Evolutionary conservation across 495 filamentous ascomycete genomes (phyloP), one percentile per base, ranked within the genome.

Genomic region (Penicillium ochrochloron): DNA sequence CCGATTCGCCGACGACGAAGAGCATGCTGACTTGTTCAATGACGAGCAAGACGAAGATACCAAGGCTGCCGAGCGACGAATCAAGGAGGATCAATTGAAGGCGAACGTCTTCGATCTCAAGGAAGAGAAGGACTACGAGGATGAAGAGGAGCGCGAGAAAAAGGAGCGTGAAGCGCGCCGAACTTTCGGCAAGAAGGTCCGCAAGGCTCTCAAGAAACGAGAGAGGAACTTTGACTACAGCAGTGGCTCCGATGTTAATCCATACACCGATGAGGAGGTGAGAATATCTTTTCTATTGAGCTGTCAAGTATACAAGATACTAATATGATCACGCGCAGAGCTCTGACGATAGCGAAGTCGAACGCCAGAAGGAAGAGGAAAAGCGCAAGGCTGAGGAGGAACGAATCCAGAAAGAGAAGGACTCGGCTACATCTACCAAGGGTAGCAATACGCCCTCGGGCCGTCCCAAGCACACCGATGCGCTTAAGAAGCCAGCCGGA

Each of bases 161-260:
- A 83, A 82, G 69, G 89, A 92, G 53, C 87, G 87, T 63, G 84
- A 89, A 60, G 83, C 87, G 65, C 79, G 83, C 31, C 88, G 88
- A 67, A 84, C 87, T 46, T 78, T 89, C 23, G 90, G 92, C 11
- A 95, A 94, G 75, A 81, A 83, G 61, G 86, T 92, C 5, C 86
- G 89, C 44, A 97, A 95, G 74, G 86, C 89, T 9, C 78, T 99
- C 2, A 86, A 86, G 69, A 94, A 89, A 77, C 86, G 90, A 52
- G 95, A 99, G 78, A 89, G 90, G 68, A 92, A 95, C 63, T 88
- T 81, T 63, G 88, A 91, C 60, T 97, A 96, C 73, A 91, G 93
- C 44, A 88, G 87, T 61, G 89, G 90, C 53, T 87, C 86, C 15
- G 86, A 89, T 60, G 83, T 80, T 21, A 90, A 97, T 74, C 93